phyloP scores from a whole-genome alignment of 345 rosid species.

The Citrus cavaleriei region DNA sequence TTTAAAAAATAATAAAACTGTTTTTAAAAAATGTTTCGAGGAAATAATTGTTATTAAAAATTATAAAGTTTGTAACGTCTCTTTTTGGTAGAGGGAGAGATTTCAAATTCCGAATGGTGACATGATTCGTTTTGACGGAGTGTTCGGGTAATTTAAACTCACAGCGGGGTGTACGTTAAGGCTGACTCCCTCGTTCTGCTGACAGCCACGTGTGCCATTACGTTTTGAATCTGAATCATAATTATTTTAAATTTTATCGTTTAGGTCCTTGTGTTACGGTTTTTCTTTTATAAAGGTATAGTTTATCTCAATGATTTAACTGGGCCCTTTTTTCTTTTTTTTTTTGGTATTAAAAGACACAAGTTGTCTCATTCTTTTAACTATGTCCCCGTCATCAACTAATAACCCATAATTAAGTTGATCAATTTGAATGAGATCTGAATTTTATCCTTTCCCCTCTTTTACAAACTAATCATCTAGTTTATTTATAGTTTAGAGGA shows the following conservation, averaged over 20 bases:
- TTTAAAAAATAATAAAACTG: background rate
- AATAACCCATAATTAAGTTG: too few relatives aligned
- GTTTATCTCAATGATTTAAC: background rate
- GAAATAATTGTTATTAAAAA: constrained; percentile 2
- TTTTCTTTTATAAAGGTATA: too few relatives aligned
- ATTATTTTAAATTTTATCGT: background rate
- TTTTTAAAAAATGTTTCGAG: constrained; percentile 5
- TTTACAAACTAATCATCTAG: too few relatives aligned
- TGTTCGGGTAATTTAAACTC: constrained; percentile 1
- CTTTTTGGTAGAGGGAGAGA: constrained; percentile 47
- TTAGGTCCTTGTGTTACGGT: background rate
- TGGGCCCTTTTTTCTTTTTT: fast-evolving
- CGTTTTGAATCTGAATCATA: background rate
- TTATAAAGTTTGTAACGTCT: constrained; percentile 48
- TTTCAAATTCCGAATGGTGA: constrained; percentile 58
- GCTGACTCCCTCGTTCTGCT: background rate
- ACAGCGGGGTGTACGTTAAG: background rate
- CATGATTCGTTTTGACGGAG: background rate
- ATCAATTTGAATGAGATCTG: background rate
- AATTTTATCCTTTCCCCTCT: background rate
- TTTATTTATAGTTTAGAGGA: too few relatives aligned
- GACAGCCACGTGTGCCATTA: constrained; percentile 17
- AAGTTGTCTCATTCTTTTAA: too few relatives aligned
- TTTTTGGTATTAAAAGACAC: too few relatives aligned
- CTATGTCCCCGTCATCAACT: too few relatives aligned